phyloP scores from a whole-genome alignment of 163 green algal species.

The Scenedesmus sp. region DNA sequence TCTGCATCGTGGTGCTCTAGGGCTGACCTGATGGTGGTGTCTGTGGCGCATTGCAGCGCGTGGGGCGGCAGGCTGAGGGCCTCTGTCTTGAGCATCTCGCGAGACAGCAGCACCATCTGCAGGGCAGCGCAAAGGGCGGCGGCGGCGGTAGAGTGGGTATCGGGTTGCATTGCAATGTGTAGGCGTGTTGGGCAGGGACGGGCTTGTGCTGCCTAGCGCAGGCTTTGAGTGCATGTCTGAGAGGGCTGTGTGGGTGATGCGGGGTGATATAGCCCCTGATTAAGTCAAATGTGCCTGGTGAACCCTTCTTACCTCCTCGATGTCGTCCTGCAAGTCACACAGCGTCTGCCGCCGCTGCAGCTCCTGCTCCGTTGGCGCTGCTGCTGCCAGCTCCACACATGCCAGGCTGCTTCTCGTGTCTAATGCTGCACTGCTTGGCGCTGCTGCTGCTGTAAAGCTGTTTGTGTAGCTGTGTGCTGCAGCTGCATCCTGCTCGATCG shows the following conservation, averaged over 20 bases:
- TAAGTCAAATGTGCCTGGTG: too few relatives aligned
- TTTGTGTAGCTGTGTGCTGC: neutral
- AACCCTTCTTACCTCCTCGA: neutral
- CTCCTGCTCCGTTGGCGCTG: neutral
- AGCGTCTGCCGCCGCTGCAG: neutral
- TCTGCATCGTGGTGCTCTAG: neutral
- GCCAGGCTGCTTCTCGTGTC: neutral
- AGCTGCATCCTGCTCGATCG: neutral
- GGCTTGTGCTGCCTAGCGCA: too few relatives aligned
- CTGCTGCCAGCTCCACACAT: neutral
- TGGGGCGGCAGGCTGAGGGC: neutral
- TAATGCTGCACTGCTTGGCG: neutral
- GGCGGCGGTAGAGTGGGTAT: too few relatives aligned
- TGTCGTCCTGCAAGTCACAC: neutral
- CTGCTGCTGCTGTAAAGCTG: neutral
- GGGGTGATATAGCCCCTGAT: too few relatives aligned
- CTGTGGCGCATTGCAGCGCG: slow-evolving; percentile 8
- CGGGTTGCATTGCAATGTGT: too few relatives aligned
- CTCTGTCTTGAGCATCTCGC: neutral
- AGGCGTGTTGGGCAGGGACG: too few relatives aligned
- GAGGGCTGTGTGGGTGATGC: too few relatives aligned
- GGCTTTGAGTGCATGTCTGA: too few relatives aligned
- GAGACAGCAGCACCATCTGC: neutral
- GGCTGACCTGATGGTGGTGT: neutral
- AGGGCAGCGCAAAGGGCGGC: neutral